phyloP scores from a whole-genome alignment of 2,329 filamentous ascomycete genomes.

The Elsinoe perseae region DNA sequence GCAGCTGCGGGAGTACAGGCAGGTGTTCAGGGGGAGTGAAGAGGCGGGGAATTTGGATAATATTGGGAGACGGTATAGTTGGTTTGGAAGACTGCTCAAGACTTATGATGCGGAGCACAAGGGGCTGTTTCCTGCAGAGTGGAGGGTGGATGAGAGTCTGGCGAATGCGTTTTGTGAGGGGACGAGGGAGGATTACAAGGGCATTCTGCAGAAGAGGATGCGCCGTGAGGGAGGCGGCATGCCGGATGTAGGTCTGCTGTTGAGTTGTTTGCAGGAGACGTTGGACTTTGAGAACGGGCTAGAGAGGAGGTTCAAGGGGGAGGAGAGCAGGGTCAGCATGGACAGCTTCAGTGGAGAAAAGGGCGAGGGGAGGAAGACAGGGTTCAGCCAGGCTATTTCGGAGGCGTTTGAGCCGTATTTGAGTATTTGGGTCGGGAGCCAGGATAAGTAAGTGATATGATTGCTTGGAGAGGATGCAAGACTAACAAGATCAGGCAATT shows the following conservation, averaged over 20 bases:
- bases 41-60: slow-evolving; percentile 96
- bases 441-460: slow-evolving; percentile 57
- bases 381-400: slow-evolving; percentile 85
- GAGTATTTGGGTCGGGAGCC: slow-evolving; percentile 92
- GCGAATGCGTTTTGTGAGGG: slow-evolving; percentile 92
- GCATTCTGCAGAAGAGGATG: slow-evolving; percentile 82
- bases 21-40: slow-evolving; percentile 92
- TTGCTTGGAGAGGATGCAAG: neutral
- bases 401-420: slow-evolving; percentile 96
- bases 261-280: slow-evolving; percentile 88
- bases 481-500: slow-evolving; percentile 49
- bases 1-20: slow-evolving; percentile 86
- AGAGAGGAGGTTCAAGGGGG: slow-evolving; percentile 66
- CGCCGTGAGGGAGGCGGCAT: slow-evolving; percentile 66
- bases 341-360: slow-evolving; percentile 62
- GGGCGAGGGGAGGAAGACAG: slow-evolving; percentile 63
- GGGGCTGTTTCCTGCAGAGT: slow-evolving; percentile 74
- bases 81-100: slow-evolving; percentile 94
- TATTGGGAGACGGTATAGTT: slow-evolving; percentile 87
- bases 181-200: slow-evolving; percentile 90
- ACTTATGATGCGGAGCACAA: slow-evolving; percentile 92
- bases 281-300: slow-evolving; percentile 92
- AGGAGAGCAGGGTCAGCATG: slow-evolving; percentile 65
- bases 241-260: slow-evolving; percentile 79
- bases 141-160: slow-evolving; percentile 84